Conservation (phyloP, 495 filamentous ascomycete genomes). For the Penicillium flavigenum region DNA sequence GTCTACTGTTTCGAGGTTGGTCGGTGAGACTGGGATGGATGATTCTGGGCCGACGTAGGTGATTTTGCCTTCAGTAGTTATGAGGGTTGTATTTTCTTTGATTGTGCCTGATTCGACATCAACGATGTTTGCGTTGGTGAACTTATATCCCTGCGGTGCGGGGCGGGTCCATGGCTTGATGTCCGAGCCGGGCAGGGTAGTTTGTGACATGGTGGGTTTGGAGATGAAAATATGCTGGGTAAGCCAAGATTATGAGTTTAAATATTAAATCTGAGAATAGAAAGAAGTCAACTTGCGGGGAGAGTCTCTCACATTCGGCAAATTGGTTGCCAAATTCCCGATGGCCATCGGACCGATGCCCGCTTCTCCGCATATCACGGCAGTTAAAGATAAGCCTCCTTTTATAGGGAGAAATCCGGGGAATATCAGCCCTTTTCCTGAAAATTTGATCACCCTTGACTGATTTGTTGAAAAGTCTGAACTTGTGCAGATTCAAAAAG, state of each 20-base stretch:
- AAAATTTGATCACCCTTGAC: background rate
- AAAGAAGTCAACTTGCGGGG: background rate
- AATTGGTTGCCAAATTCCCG: constrained; percentile 19
- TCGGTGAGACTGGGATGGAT: constrained; percentile 13
- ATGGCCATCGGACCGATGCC: constrained; percentile 19
- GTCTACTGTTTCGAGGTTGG: constrained; percentile 30
- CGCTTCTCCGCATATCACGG: constrained; percentile 10
- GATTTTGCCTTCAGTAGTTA: constrained; percentile 22
- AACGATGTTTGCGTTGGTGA: constrained; percentile 38
- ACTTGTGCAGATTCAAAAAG: background rate
- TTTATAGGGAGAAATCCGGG: constrained; percentile 5
- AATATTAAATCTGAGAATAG: background rate
- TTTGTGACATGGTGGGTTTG: constrained; percentile 12
- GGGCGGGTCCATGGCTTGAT: constrained; percentile 41
- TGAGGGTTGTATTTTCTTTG: constrained; percentile 20
- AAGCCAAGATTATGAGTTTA: background rate
- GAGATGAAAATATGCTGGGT: background rate
- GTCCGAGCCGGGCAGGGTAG: constrained; percentile 18
- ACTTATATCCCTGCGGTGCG: constrained; percentile 28
- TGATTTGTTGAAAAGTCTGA: background rate
- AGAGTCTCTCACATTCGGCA: constrained; percentile 7
- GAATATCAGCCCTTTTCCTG: background rate
- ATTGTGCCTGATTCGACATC: constrained; percentile 33
- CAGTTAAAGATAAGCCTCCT: constrained; percentile 1
- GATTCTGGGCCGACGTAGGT: constrained; percentile 16